phyloP scores from a whole-genome alignment of 805 yeast genomes.

The Lipomyces starkeyi region DNA sequence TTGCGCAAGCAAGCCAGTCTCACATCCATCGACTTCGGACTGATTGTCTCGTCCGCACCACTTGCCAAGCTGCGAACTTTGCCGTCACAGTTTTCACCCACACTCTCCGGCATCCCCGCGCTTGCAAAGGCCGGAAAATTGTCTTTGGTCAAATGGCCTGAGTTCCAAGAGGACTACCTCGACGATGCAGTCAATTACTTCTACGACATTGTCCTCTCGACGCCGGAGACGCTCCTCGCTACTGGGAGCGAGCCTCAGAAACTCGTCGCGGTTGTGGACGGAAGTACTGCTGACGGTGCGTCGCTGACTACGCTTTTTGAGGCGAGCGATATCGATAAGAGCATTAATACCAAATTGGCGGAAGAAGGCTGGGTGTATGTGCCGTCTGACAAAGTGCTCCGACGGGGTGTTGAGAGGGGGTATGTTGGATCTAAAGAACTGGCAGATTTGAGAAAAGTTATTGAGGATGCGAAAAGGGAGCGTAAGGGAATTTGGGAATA shows the following conservation, averaged over 20 bases:
- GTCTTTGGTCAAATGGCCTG: conserved; percentile 31
- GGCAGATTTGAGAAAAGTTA: conserved; percentile 40
- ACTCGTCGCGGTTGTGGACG: conserved; percentile 34
- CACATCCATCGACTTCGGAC: conserved; percentile 31
- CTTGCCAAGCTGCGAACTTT: conserved; percentile 24
- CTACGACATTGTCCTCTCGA: conserved; percentile 31
- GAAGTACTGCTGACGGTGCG: conserved; percentile 21
- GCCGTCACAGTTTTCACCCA: conserved; percentile 21
- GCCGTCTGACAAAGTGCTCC: conserved; percentile 27
- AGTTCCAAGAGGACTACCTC: conserved; percentile 31
- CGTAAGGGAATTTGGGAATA: conserved; percentile 74
- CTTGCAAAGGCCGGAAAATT: conserved; percentile 35
- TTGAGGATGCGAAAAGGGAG: conserved; percentile 61
- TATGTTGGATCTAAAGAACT: conserved; percentile 19
- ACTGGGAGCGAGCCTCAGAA: conserved; percentile 20
- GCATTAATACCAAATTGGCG: conserved; percentile 33
- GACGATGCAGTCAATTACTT: conserved; percentile 32
- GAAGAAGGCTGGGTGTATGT: conserved; percentile 36
- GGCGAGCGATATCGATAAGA: conserved; percentile 31
- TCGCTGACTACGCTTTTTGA: conserved; percentile 29
- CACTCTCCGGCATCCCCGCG: conserved; percentile 30
- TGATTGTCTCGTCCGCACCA: conserved; percentile 28
- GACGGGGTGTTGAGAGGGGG: conserved; percentile 16
- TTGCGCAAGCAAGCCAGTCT: conserved; percentile 22
- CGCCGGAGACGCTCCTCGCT: conserved; percentile 21